phyloP scores from a whole-genome alignment of 2,329 filamentous ascomycete species.

The Talaromyces sp. region DNA sequence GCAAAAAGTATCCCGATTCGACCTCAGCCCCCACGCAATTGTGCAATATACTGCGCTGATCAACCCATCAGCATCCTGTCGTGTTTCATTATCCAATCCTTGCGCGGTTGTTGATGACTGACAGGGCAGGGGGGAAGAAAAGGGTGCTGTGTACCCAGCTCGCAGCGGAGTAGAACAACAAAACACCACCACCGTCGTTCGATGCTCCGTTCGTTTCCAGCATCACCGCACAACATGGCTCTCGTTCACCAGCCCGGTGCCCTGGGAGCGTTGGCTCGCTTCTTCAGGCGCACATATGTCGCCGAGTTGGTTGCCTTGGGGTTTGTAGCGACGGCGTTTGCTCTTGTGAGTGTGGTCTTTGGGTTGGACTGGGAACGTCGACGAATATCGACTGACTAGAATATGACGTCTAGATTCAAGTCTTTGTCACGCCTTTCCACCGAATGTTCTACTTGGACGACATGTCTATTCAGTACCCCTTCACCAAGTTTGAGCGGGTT shows the following conservation, averaged over 20 bases:
- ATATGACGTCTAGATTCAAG: constrained; percentile 49
- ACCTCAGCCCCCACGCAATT: background rate
- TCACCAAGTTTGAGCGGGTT: constrained; percentile 78
- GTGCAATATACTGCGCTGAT: background rate
- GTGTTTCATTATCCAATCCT: background rate
- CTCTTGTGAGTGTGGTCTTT: constrained; percentile 19
- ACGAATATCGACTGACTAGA: background rate
- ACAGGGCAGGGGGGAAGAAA: background rate
- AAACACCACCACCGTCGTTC: background rate
- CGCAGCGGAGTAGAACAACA: background rate
- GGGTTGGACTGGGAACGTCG: background rate
- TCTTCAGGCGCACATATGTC: constrained; percentile 69
- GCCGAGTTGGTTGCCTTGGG: constrained; percentile 80
- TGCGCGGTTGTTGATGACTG: background rate
- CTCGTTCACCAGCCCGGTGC: constrained; percentile 30
- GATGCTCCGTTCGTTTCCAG: constrained; percentile 2
- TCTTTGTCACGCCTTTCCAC: constrained; percentile 79
- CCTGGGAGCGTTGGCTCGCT: constrained; percentile 44
- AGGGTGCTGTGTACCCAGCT: background rate
- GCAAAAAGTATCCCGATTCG: background rate
- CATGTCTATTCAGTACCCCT: constrained; percentile 75
- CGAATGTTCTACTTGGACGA: constrained; percentile 91
- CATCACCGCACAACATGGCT: constrained; percentile 11
- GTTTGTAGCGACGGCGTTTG: constrained; percentile 62
- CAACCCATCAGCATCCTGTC: background rate